Conservation (phyloP, 164 flowering plant species). For the Magnolia kwangsiensis region DNA sequence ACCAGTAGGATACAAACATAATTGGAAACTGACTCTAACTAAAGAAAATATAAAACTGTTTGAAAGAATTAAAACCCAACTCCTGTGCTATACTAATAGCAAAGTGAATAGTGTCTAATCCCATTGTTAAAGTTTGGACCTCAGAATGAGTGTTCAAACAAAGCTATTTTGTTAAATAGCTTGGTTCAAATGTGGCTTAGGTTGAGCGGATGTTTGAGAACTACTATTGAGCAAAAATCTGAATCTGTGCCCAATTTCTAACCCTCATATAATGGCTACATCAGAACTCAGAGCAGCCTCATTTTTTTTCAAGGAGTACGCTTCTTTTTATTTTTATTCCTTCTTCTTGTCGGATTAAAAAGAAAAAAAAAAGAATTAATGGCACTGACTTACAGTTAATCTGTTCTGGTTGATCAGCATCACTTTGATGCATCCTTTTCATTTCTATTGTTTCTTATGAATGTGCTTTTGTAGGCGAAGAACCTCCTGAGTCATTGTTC, state of each 20-base stretch:
- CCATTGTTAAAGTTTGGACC: not conserved
- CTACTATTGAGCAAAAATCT: not conserved
- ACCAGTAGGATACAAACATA: no score
- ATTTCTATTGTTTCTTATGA: constrained; percentile 1
- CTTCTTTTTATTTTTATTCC: not conserved
- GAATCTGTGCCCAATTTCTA: no score
- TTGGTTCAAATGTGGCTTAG: not conserved
- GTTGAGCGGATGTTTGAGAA: not conserved
- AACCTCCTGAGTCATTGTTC: constrained; percentile 91
- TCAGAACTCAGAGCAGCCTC: no score
- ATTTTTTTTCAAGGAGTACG: no score
- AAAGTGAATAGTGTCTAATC: no score
- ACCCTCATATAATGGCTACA: no score
- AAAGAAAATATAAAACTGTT: no score
- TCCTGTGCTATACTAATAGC: no score
- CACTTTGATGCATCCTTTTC: not conserved
- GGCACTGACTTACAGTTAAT: not conserved
- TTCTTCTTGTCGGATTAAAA: not conserved
- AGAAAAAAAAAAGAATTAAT: not conserved
- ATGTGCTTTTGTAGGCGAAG: constrained; percentile 56
- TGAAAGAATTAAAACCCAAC: no score
- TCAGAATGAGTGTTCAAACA: not conserved
- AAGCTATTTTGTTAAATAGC: not conserved
- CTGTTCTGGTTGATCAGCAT: not conserved
- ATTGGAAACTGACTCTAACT: no score